Percentiles rank a stretch among this genome's conserved stretches.
Conservation (phyloP, 148 eudicot genomes). For the Chenopodium suecicum region DNA sequence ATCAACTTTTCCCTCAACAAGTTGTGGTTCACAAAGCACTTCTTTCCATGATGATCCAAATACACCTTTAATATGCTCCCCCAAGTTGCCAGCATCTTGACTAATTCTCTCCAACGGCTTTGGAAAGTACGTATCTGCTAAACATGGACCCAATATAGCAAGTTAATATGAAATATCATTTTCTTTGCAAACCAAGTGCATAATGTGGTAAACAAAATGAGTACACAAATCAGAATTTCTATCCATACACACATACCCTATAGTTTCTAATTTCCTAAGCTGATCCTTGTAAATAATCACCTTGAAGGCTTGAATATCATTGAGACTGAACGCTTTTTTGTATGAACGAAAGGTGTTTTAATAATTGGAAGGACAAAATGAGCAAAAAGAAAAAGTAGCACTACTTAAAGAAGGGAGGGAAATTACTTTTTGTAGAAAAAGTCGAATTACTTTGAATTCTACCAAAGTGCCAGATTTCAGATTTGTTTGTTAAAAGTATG, state of each 20-base stretch:
- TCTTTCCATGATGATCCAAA: constrained; percentile 80
- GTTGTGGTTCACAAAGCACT: constrained; percentile 58
- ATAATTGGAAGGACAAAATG: not conserved
- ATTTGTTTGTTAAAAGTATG: no score
- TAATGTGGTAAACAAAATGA: not conserved
- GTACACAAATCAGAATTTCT: not conserved
- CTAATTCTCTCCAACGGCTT: constrained; percentile 48
- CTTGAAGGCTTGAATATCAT: not conserved
- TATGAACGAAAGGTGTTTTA: not conserved
- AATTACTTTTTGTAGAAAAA: no score
- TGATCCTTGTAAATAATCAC: not conserved
- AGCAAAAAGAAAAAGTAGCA: no score
- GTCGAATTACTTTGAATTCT: not conserved
- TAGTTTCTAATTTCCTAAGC: not conserved
- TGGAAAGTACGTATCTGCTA: constrained; percentile 58
- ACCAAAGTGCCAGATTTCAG: not conserved
- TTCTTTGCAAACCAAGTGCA: not conserved
- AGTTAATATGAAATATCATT: not conserved
- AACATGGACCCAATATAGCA: constrained; percentile 1
- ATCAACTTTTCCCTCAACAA: constrained; percentile 61
- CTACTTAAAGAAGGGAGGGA: not conserved
- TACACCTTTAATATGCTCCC: constrained; percentile 55
- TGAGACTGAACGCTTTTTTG: not conserved
- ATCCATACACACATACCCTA: not conserved
- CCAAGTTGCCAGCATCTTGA: constrained; percentile 52